Evolutionary conservation across 176 grass and related monocot genomes (phyloP).

Genomic region (Oryza coarctata): DNA sequence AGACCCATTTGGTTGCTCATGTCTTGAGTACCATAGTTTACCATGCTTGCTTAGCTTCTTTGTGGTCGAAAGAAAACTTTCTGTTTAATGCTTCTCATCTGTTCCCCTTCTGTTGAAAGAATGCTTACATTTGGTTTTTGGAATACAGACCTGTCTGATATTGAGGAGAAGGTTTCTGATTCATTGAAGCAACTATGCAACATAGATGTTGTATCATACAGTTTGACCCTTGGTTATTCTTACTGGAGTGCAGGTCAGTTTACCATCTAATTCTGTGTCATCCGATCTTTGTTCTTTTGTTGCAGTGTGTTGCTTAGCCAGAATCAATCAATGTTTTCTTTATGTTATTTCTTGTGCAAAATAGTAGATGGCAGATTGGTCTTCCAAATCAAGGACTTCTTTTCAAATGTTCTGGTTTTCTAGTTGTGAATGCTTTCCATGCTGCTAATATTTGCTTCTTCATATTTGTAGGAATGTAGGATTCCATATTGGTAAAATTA

Average conservation of each 20-base stretch:
- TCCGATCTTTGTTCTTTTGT: slow-evolving; percentile 4
- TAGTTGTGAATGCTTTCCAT: background rate
- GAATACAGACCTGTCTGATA: slow-evolving; percentile 71
- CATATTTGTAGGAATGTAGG: background rate
- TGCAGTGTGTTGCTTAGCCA: background rate
- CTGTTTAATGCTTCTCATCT: background rate
- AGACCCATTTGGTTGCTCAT: background rate
- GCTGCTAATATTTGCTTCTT: background rate
- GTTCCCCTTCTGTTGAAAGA: background rate
- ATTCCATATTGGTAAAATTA: background rate
- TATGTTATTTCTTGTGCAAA: background rate
- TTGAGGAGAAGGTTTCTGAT: slow-evolving; percentile 53
- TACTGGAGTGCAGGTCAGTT: slow-evolving; percentile 86
- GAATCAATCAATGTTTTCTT: background rate
- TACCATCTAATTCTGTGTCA: slow-evolving; percentile 21
- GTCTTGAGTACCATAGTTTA: background rate
- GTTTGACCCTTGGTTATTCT: slow-evolving; percentile 83
- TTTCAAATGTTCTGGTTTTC: background rate
- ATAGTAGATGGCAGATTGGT: background rate
- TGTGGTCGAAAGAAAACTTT: background rate
- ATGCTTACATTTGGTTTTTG: slow-evolving; percentile 20
- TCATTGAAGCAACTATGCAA: slow-evolving; percentile 73
- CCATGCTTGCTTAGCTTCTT: slow-evolving; percentile 15
- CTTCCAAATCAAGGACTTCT: background rate
- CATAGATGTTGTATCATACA: slow-evolving; percentile 66